Evolutionary conservation across 305 asterid species (phyloP).

Genomic region (Monarda citriodora): DNA sequence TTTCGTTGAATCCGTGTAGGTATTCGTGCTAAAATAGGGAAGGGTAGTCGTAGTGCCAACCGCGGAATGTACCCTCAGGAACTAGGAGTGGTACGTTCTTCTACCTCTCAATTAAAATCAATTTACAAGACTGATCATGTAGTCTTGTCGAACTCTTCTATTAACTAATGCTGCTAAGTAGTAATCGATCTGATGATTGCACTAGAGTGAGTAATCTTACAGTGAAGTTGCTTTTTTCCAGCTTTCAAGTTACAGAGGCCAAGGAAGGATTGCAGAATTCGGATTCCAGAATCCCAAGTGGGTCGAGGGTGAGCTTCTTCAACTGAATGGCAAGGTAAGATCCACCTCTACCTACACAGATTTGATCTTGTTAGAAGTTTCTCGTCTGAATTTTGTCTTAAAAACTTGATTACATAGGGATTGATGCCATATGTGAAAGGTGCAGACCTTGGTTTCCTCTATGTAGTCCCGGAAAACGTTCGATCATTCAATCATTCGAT

Average conservation of each 20-base stretch:
- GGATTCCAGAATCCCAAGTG: slow-evolving; percentile 89
- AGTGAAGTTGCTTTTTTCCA: slow-evolving; percentile 24
- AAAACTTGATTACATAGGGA: slow-evolving; percentile 43
- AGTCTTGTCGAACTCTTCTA: no score
- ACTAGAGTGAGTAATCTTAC: slow-evolving; percentile 8
- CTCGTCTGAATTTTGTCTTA: slow-evolving; percentile 10
- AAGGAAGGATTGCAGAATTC: slow-evolving; percentile 91
- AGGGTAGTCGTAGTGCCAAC: slow-evolving; percentile 62
- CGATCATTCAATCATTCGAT: no score
- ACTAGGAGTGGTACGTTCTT: slow-evolving; percentile 80
- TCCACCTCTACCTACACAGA: not conserved
- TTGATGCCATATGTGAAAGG: slow-evolving; percentile 85
- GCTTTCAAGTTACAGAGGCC: slow-evolving; percentile 92
- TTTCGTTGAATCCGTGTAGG: slow-evolving; percentile 41
- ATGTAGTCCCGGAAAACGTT: slow-evolving; percentile 83
- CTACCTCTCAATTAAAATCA: not conserved
- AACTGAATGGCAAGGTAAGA: slow-evolving; percentile 89
- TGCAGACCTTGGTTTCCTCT: slow-evolving; percentile 97
- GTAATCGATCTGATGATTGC: slow-evolving; percentile 1
- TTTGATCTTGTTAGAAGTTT: slow-evolving; percentile 5
- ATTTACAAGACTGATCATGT: no score
- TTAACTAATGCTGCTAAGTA: no score
- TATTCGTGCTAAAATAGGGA: slow-evolving; percentile 91
- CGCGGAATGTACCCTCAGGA: slow-evolving; percentile 86
- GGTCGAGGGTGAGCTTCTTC: slow-evolving; percentile 97